phyloP scores from a whole-genome alignment of 495 filamentous ascomycete genomes.

The Pseudoneurospora amorphoporcata region DNA sequence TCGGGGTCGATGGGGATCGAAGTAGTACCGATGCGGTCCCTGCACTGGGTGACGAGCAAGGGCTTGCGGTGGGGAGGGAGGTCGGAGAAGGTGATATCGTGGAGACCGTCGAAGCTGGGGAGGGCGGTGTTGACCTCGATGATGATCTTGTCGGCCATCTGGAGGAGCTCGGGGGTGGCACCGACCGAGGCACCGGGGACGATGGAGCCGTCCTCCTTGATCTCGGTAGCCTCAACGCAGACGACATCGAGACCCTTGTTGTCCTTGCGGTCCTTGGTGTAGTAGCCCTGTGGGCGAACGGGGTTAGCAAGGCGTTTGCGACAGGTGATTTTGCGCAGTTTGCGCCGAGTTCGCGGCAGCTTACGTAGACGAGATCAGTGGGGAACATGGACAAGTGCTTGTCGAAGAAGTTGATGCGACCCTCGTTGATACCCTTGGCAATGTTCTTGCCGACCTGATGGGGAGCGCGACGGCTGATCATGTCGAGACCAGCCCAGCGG shows the following conservation, averaged over 20 bases:
- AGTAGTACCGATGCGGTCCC: conserved; percentile 73
- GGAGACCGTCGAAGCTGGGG: conserved; percentile 78
- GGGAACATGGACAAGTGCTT: conserved; percentile 93
- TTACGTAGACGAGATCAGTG: conserved; percentile 63
- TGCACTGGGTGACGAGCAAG: conserved; percentile 68
- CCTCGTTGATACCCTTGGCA: conserved; percentile 81
- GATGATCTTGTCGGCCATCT: conserved; percentile 87
- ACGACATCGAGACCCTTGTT: conserved; percentile 66
- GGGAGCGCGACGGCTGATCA: conserved; percentile 78
- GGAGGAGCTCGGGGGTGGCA: conserved; percentile 75
- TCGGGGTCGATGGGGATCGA: conserved; percentile 86
- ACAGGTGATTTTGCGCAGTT: background rate
- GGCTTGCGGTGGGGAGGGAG: conserved; percentile 74
- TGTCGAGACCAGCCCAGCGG: conserved; percentile 74
- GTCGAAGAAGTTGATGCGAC: conserved; percentile 85
- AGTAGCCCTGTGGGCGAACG: conserved; percentile 44
- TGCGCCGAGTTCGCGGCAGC: background rate
- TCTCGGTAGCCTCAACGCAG: conserved; percentile 78
- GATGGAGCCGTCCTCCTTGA: conserved; percentile 87
- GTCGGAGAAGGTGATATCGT: conserved; percentile 84
- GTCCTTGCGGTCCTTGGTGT: conserved; percentile 63
- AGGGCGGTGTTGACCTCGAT: conserved; percentile 87
- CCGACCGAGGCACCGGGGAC: conserved; percentile 83
- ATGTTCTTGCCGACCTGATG: conserved; percentile 92
- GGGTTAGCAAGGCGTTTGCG: background rate